phyloP scores from a whole-genome alignment of 345 rosid genomes.

The Sonneratia caseolaris region DNA sequence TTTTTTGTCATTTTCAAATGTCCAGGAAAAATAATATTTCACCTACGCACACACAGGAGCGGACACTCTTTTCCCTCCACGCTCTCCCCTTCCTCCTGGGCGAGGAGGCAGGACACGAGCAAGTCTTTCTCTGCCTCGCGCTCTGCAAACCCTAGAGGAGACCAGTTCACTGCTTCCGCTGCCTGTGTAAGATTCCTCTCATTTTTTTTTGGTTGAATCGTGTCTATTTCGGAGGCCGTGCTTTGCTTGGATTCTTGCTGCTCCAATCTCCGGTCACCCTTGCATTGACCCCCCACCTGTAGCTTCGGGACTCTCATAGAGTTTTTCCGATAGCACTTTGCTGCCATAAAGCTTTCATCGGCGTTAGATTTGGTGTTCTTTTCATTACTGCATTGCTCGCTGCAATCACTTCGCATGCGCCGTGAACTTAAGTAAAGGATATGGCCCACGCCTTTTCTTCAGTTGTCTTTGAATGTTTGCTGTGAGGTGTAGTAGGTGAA shows the following conservation, averaged over 20 bases:
- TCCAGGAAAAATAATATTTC: not conserved
- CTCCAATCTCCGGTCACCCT: not conserved
- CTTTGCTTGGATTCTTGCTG: not conserved
- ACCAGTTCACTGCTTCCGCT: not conserved
- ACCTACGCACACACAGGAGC: not conserved
- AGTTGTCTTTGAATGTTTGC: too few relatives aligned
- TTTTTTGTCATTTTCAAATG: too few relatives aligned
- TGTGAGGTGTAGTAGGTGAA: too few relatives aligned
- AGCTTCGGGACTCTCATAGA: not conserved
- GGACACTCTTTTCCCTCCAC: not conserved
- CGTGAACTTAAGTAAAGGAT: too few relatives aligned
- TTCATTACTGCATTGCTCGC: not conserved
- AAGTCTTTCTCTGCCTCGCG: not conserved
- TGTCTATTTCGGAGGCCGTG: not conserved
- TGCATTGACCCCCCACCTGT: not conserved
- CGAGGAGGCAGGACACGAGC: not conserved
- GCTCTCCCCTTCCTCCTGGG: not conserved
- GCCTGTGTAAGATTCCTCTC: conserved; percentile 3
- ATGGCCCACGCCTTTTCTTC: not conserved
- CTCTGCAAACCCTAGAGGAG: not conserved
- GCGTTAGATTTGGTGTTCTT: not conserved
- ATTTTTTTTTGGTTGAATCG: not conserved
- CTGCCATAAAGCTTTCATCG: too few relatives aligned
- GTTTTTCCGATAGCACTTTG: not conserved
- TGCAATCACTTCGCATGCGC: not conserved